Evolutionary conservation across 139 green algal species (phyloP).

Genomic region (Micractinium conductrix): DNA sequence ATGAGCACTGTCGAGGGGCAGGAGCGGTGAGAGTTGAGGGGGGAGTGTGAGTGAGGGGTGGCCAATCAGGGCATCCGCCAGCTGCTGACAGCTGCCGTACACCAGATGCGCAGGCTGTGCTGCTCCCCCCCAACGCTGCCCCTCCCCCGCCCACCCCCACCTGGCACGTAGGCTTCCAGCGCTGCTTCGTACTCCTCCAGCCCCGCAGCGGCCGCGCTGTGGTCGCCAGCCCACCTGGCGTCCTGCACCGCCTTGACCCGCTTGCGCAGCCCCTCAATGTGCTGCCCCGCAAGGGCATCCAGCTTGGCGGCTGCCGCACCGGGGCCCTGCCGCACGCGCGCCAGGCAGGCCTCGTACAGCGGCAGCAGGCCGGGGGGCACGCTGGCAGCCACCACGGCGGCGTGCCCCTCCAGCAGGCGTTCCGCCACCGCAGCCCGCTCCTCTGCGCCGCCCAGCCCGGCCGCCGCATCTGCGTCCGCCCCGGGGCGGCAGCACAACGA

Average conservation of each 20-base stretch:
- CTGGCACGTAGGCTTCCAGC: slow-evolving; percentile 79
- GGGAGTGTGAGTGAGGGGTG: too few relatives aligned
- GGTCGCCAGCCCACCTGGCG: slow-evolving; percentile 70
- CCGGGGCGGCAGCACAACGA: slow-evolving; percentile 84
- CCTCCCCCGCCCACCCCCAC: slow-evolving; percentile 14
- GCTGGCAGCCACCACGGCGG: slow-evolving; percentile 58
- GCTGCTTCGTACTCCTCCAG: slow-evolving; percentile 89
- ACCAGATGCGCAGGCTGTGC: too few relatives aligned
- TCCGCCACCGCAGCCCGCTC: slow-evolving; percentile 82
- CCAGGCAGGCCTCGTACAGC: slow-evolving; percentile 78
- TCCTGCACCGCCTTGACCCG: slow-evolving; percentile 86
- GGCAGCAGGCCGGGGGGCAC: slow-evolving; percentile 68
- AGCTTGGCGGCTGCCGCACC: slow-evolving; percentile 65
- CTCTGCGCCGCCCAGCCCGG: slow-evolving; percentile 37
- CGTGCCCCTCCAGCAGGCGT: slow-evolving; percentile 84
- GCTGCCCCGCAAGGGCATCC: slow-evolving; percentile 66
- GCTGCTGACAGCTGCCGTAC: too few relatives aligned
- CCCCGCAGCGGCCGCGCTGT: slow-evolving; percentile 71
- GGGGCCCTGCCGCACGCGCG: slow-evolving; percentile 40
- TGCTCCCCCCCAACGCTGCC: too few relatives aligned
- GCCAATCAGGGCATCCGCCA: neutral
- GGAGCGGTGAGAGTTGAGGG: too few relatives aligned
- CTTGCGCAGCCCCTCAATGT: slow-evolving; percentile 77
- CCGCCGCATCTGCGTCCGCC: neutral
- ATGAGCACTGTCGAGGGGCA: slow-evolving; percentile 70